phyloP scores from a whole-genome alignment of 306 rosid species.

The Alnus rubra region DNA sequence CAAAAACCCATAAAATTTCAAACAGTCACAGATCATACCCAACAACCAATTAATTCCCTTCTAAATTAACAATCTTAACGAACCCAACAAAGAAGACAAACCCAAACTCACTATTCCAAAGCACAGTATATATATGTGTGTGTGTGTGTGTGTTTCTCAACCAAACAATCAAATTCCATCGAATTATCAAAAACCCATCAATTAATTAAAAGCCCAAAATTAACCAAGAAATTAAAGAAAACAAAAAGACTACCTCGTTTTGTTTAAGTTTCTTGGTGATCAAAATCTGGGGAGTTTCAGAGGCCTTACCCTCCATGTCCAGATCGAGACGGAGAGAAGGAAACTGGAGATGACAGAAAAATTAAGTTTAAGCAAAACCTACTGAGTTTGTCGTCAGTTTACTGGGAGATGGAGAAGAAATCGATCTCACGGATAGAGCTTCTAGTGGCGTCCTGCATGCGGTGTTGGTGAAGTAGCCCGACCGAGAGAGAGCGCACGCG shows the following conservation, averaged over 20 bases:
- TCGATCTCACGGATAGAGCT: no score
- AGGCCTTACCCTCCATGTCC: slow-evolving; percentile 22
- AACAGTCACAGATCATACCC: neutral
- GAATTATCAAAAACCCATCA: neutral
- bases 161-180: neutral
- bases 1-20: neutral
- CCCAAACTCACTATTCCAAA: neutral
- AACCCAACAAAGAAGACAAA: neutral
- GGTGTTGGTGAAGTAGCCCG: no score
- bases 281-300: slow-evolving; percentile 24
- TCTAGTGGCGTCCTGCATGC: no score
- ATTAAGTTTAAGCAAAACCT: no score
- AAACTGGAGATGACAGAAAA: no score
- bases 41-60: neutral
- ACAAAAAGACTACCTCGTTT: slow-evolving; percentile 33
- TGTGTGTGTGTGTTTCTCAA: neutral
- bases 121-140: neutral
- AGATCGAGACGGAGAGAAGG: neutral
- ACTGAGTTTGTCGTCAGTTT: no score
- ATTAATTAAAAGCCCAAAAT: neutral
- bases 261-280: slow-evolving; percentile 48
- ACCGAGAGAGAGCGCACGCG: no score
- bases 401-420: no score
- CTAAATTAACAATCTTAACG: neutral
- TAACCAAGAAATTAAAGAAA: neutral